Evolutionary conservation across 768 basidiomycete genomes (phyloP), one percentile per base, ranked within the genome.

Genomic region (Mycena chlorophos): DNA sequence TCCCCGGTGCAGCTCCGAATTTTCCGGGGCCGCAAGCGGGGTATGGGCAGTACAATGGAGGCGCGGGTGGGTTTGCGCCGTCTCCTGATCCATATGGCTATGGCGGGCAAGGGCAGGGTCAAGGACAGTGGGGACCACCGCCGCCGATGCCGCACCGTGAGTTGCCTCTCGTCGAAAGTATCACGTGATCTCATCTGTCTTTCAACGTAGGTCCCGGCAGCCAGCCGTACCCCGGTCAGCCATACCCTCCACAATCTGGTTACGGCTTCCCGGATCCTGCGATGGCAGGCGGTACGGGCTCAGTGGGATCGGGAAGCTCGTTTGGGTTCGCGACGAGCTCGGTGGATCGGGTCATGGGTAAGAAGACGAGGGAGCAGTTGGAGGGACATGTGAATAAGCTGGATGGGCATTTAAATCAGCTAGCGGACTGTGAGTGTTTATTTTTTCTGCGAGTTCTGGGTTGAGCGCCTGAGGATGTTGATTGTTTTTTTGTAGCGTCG

Each of bases 311-410:
- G n/a, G 40, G 13, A 14, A 42, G 65, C 49, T 68, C 79, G 8
- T 57, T 78, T 28, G 75, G 70, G 26, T 71, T 70, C 60, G 84
- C 83, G 38, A 61, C 77, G 61, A 75, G 67, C 56, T 74, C 77
- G n/a, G 74, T 87, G 19, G 84, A 85, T 65, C 80, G 75, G 55
- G 68, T 85, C 27, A 81, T 82, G 17, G 84, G 85, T 3, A 74
- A 72, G 60, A 77, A 76, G 52, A 78, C 76, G 39, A 69, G 79
- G 37, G 66, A 69, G 29, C 82, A 81, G 61, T 56, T 86, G 38
- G 82, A 84, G 59, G 74, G 69, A 40, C 69, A 64, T 49, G 71
- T 84, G 14, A 76, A 72, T 54, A 71, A 58, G 56, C n/a, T 86
- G 38, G 82, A 84, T 58, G 74, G 69, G 39, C 69, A 64, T 49